Evolutionary conservation across 2,329 filamentous ascomycete species (phyloP).

Genomic region (Coniochaeta sp.): DNA sequence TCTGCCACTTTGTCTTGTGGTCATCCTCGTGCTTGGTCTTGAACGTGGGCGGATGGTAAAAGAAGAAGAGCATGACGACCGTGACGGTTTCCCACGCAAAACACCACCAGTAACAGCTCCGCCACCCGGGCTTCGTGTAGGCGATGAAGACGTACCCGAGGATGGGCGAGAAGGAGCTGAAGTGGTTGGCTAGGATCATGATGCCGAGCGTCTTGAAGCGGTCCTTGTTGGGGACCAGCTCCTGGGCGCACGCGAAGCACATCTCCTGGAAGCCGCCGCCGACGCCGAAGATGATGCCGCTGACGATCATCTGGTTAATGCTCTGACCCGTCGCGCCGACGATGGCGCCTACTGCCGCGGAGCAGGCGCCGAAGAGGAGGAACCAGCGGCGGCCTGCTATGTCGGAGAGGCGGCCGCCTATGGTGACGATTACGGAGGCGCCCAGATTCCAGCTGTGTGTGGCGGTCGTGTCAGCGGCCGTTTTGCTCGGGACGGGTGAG

Average conservation of each 20-base stretch:
- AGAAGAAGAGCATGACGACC: constrained; percentile 21
- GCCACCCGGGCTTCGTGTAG: constrained; percentile 18
- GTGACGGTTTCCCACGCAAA: constrained; percentile 19
- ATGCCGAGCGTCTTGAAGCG: constrained; percentile 21
- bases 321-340: constrained; percentile 27
- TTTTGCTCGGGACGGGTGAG: neutral
- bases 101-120: constrained; percentile 24
- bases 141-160: constrained; percentile 24
- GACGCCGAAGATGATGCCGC: constrained; percentile 27
- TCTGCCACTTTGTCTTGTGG: constrained; percentile 13
- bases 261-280: constrained; percentile 31
- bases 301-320: constrained; percentile 30
- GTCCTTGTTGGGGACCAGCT: constrained; percentile 26
- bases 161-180: constrained; percentile 21
- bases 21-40: constrained; percentile 20
- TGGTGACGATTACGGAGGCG: constrained; percentile 21
- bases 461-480: neutral
- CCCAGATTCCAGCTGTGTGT: constrained; percentile 16
- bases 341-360: constrained; percentile 26
- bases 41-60: constrained; percentile 27
- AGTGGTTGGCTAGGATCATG: constrained; percentile 22
- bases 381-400: constrained; percentile 30
- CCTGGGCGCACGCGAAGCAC: constrained; percentile 25
- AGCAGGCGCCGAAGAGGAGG: constrained; percentile 22
- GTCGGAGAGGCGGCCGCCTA: constrained; percentile 27